phyloP scores from a whole-genome alignment of 768 basidiomycete genomes.

The Sarcomyxa edulis region DNA sequence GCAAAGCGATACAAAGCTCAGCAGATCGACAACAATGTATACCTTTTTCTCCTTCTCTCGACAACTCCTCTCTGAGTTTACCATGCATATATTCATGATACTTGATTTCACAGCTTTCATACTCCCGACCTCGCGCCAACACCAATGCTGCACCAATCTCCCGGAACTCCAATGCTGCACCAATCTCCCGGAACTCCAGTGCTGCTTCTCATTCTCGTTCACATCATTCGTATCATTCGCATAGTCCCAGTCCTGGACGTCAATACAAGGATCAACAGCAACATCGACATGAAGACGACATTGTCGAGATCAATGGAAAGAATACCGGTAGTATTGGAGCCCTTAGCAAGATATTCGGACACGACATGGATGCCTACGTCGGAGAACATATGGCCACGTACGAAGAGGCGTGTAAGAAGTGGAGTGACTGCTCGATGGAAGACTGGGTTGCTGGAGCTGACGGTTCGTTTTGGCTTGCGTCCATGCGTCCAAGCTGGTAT shows the following conservation, averaged over 20 bases:
- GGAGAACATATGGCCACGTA: slow-evolving; percentile 37
- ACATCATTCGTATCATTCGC: background rate
- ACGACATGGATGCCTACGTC: slow-evolving; percentile 37
- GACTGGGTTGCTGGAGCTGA: slow-evolving; percentile 54
- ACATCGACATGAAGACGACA: slow-evolving; percentile 1
- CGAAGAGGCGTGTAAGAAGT: slow-evolving; percentile 36
- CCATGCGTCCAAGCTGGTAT: background rate
- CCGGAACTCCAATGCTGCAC: background rate
- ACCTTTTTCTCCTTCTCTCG: slow-evolving; percentile 2
- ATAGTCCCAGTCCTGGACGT: background rate
- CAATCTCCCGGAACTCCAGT: background rate
- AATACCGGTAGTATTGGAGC: slow-evolving; percentile 11
- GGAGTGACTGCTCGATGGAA: slow-evolving; percentile 43
- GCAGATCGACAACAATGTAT: slow-evolving; percentile 1
- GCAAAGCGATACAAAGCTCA: slow-evolving; percentile 13
- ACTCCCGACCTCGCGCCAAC: background rate
- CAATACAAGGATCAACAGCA: background rate
- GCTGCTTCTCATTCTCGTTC: background rate
- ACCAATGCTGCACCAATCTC: background rate
- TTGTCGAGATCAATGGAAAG: background rate
- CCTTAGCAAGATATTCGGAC: slow-evolving; percentile 34
- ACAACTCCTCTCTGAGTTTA: background rate
- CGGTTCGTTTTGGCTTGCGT: slow-evolving; percentile 24
- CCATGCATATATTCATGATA: background rate
- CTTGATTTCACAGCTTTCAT: background rate